Percentiles rank a stretch among this genome's conserved stretches.
These are phyloP conservation scores for Elaeis guineensis DNA, from an alignment of 176 grass and related monocot species.

Conservation along the genomic window DNA sequence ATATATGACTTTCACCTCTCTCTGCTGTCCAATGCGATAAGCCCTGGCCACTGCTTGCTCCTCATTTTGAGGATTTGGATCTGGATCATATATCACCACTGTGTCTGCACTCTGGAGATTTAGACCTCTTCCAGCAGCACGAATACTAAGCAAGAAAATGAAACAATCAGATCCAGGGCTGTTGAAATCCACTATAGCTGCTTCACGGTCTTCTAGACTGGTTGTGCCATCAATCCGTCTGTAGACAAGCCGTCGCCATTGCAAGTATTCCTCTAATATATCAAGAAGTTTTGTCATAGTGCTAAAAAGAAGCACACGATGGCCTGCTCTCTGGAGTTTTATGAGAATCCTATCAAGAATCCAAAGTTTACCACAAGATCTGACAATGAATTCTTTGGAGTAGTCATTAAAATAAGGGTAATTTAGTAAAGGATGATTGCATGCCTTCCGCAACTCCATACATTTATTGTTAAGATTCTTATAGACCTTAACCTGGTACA, in stretches of 20 bases:
- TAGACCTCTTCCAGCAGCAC: slow-evolving; percentile 94
- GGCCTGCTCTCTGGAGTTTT: slow-evolving; percentile 84
- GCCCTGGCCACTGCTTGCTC: slow-evolving; percentile 97
- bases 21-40: slow-evolving; percentile 94
- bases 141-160: slow-evolving; percentile 99
- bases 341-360: slow-evolving; percentile 96
- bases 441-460: slow-evolving; percentile 97
- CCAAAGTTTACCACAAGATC: slow-evolving; percentile 98
- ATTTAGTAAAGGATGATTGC: slow-evolving; percentile 87
- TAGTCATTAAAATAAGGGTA: slow-evolving; percentile 77
- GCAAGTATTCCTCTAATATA: slow-evolving; percentile 96
- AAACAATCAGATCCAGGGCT: slow-evolving; percentile 85
- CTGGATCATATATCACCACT: slow-evolving; percentile 99
- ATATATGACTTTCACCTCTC: slow-evolving; percentile 99
- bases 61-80: slow-evolving; percentile 97
- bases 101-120: slow-evolving; percentile 99
- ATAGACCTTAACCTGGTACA: slow-evolving; percentile 78
- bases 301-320: slow-evolving; percentile 94
- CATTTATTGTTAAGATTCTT: slow-evolving; percentile 98
- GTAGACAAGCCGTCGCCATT: slow-evolving; percentile 78
- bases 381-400: slow-evolving; percentile 75
- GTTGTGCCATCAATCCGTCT: slow-evolving; percentile 95
- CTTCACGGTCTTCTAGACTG: slow-evolving; percentile 89
- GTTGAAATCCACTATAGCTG: slow-evolving; percentile 96
- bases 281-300: slow-evolving; percentile 99